A percentile compares a stretch with the other conserved stretches of the same genome.
phyloP scores from a whole-genome alignment of 2,329 filamentous ascomycete species.

The Apiospora arundinis region DNA sequence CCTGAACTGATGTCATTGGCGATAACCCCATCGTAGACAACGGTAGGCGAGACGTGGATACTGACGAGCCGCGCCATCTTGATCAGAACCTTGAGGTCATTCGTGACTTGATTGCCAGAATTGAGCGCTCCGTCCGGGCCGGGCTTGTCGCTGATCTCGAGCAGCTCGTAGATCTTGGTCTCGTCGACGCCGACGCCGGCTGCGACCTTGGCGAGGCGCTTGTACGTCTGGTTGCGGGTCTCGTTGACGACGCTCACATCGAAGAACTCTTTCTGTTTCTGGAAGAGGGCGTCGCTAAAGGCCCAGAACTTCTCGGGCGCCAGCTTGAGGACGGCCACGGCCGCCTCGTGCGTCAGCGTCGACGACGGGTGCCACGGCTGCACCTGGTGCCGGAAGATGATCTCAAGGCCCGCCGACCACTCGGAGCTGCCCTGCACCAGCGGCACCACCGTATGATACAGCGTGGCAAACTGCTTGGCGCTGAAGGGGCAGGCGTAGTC shows the following conservation, averaged over 20 bases:
- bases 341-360: conserved; percentile 83
- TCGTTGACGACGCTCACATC: conserved; percentile 86
- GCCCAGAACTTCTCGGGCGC: conserved; percentile 76
- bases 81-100: conserved; percentile 83
- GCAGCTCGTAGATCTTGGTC: conserved; percentile 69
- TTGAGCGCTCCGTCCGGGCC: conserved; percentile 74
- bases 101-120: conserved; percentile 79
- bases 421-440: conserved; percentile 66
- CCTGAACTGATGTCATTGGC: conserved; percentile 79
- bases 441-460: conserved; percentile 71
- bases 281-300: conserved; percentile 73
- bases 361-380: conserved; percentile 95
- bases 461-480: conserved; percentile 75
- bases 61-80: conserved; percentile 81
- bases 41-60: conserved; percentile 90
- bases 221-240: conserved; percentile 83
- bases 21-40: conserved; percentile 85
- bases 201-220: conserved; percentile 76
- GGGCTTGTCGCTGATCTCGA: conserved; percentile 73
- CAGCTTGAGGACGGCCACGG: conserved; percentile 76
- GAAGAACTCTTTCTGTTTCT: conserved; percentile 77
- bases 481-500: conserved; percentile 88
- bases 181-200: conserved; percentile 72
- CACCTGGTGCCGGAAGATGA: conserved; percentile 90
- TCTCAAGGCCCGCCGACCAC: conserved; percentile 63